Evolutionary conservation across 2,329 filamentous ascomycete genomes (phyloP).

Genomic region (Sarocladiaceae sp.): DNA sequence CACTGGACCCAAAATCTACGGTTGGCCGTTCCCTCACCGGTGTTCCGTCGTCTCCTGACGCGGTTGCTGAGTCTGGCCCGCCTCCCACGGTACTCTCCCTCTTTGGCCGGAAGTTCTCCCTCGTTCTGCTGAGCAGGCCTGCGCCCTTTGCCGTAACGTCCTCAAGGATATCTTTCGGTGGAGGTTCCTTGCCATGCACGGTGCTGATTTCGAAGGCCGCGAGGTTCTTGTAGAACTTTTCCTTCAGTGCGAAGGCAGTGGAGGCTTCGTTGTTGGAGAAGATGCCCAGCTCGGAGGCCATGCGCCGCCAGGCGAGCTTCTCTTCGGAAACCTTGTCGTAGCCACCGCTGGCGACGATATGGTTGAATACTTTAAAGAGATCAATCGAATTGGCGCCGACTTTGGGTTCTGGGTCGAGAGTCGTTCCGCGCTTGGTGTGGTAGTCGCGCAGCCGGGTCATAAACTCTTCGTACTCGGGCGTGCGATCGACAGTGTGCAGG

Average conservation of each 20-base stretch:
- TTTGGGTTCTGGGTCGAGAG: constrained; percentile 74
- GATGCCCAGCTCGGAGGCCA: constrained; percentile 71
- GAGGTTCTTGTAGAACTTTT: constrained; percentile 83
- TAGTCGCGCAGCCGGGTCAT: constrained; percentile 66
- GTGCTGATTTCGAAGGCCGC: constrained; percentile 80
- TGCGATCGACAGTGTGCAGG: constrained; percentile 47
- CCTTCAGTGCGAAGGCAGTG: constrained; percentile 81
- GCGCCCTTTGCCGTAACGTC: constrained; percentile 81
- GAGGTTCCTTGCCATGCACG: constrained; percentile 71
- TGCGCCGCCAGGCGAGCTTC: constrained; percentile 78
- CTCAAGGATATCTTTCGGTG: constrained; percentile 82
- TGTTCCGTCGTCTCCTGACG: constrained; percentile 54
- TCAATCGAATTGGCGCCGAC: constrained; percentile 72
- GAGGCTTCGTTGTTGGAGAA: constrained; percentile 69
- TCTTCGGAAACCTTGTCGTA: constrained; percentile 81
- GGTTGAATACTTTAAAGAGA: constrained; percentile 70
- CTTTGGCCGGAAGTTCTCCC: constrained; percentile 63
- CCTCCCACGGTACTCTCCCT: constrained; percentile 41
- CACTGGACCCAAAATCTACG: constrained; percentile 46
- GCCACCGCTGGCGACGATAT: constrained; percentile 69
- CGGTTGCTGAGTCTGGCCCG: constrained; percentile 45
- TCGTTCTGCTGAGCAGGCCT: constrained; percentile 67
- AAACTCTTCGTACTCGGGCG: constrained; percentile 71
- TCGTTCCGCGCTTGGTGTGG: constrained; percentile 72
- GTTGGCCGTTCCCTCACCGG: constrained; percentile 47